phyloP scores from a whole-genome alignment of 2,329 filamentous ascomycete species.

The Immersiporthe knoxdaviesiana region DNA sequence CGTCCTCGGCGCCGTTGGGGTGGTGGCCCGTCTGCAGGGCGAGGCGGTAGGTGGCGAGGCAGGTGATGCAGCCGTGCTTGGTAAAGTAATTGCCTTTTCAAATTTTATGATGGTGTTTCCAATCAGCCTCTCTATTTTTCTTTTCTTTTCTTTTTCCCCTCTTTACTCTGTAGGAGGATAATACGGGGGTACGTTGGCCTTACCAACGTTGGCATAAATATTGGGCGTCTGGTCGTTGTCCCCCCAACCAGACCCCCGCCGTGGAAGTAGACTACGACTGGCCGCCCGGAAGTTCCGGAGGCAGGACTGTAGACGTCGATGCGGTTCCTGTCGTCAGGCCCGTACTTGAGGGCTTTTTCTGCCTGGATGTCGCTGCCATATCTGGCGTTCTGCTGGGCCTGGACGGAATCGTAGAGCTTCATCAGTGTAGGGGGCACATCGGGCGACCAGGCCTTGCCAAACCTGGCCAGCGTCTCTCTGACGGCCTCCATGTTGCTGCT shows the following conservation, averaged over 20 bases:
- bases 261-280: slow-evolving; percentile 33
- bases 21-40: slow-evolving; percentile 30
- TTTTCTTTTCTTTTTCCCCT: no score
- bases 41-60: slow-evolving; percentile 33
- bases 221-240: slow-evolving; percentile 30
- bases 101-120: background rate
- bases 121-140: no score
- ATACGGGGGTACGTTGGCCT: background rate
- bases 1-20: slow-evolving; percentile 31
- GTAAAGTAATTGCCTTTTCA: slow-evolving; percentile 33
- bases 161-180: no score
- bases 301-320: slow-evolving; percentile 29
- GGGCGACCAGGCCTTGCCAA: slow-evolving; percentile 24
- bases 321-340: slow-evolving; percentile 25
- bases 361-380: slow-evolving; percentile 19
- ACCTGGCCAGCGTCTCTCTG: slow-evolving; percentile 22
- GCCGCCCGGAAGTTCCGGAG: slow-evolving; percentile 12
- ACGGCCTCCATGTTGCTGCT: slow-evolving; percentile 22
- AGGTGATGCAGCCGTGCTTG: slow-evolving; percentile 35
- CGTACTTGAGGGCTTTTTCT: slow-evolving; percentile 30
- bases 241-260: slow-evolving; percentile 32
- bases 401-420: slow-evolving; percentile 24
- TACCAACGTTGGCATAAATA: slow-evolving; percentile 30
- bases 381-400: slow-evolving; percentile 19
- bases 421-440: slow-evolving; percentile 13